These are phyloP conservation scores for Moricandia arvensis DNA, from an alignment of 345 rosid genomes.

Conservation along the genomic window DNA sequence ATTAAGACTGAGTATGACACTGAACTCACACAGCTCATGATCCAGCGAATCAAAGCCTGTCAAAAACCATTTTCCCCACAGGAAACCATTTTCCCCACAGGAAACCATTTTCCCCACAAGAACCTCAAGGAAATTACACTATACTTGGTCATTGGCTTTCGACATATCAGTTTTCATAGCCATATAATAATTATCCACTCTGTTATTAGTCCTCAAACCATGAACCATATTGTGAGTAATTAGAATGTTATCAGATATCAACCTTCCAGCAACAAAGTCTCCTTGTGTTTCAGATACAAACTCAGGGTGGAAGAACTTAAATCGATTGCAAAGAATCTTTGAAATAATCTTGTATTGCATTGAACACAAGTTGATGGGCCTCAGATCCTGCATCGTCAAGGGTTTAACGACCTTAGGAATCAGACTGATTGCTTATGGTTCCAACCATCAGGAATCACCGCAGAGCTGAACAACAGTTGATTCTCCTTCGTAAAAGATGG, in stretches of 20 bases:
- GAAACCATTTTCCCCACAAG: background rate
- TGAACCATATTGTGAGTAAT: background rate
- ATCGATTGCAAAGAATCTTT: background rate
- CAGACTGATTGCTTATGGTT: background rate
- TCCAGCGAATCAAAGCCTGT: too few relatives aligned
- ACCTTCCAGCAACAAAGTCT: background rate
- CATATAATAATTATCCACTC: background rate
- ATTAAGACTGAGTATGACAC: too few relatives aligned
- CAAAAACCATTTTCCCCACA: too few relatives aligned
- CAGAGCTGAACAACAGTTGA: background rate
- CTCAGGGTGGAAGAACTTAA: background rate
- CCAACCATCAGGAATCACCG: background rate
- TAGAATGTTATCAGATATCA: background rate
- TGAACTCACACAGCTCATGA: too few relatives aligned
- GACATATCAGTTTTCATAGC: background rate
- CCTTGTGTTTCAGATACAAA: background rate
- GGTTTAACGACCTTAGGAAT: background rate
- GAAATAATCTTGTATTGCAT: background rate
- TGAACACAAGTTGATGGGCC: background rate
- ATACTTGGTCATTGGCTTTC: background rate
- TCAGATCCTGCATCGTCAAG: background rate
- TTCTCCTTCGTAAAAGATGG: background rate
- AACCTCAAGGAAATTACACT: background rate
- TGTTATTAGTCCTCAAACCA: background rate
- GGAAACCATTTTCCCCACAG: background rate